Evolutionary conservation across 306 rosid species (phyloP), one percentile per base, ranked within the genome.

Genomic region (Medicago truncatula): DNA sequence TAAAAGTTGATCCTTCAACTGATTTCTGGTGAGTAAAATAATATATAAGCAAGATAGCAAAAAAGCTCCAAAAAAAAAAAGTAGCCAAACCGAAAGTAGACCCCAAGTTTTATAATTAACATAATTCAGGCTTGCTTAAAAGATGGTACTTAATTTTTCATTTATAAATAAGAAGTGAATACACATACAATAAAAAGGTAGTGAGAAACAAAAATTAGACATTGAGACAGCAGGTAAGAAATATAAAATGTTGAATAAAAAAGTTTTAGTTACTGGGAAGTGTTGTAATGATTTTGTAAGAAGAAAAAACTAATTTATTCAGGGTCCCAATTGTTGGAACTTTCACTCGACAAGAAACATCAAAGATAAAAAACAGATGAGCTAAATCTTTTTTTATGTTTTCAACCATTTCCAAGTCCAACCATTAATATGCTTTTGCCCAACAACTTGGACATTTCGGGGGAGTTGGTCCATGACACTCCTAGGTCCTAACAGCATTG

Each of bases 1-100:
- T 69, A 89, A 89, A 43, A 89, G 90, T 76, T 90, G 93, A 86
- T 82, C 86, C 88, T 83, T 84, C 83, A 87, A 78, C 58, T 80
- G 89, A 83, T 86, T 80, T 71, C 97, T 92, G 90, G 78, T 76
- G 78, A 82, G 56, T n/a, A 34, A 75, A 70, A 75, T 73, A 78
- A 59, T 57, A 77, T 73, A 76, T 83, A 75, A 84, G 86, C 67
- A 85, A 84, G 34, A 63, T 9, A 41, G 61, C 75, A 53, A 44
- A 46, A 43, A 60, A 84, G 15, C 52, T 11, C 20, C 6, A 9
- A 16, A 65, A 34, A 16, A 65, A 34, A 57, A 40, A 66, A 18
- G 16, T 6, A 66, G 75, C 38, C 25, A 61, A 70, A 70, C 57
- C 44, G 38, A 47, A 43, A 67, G 67, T 60, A 67, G 21, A 66